Evolutionary conservation across 164 flowering plant genomes (phyloP), one percentile per base, ranked within the genome.

Genomic region (Berberis thunbergii): DNA sequence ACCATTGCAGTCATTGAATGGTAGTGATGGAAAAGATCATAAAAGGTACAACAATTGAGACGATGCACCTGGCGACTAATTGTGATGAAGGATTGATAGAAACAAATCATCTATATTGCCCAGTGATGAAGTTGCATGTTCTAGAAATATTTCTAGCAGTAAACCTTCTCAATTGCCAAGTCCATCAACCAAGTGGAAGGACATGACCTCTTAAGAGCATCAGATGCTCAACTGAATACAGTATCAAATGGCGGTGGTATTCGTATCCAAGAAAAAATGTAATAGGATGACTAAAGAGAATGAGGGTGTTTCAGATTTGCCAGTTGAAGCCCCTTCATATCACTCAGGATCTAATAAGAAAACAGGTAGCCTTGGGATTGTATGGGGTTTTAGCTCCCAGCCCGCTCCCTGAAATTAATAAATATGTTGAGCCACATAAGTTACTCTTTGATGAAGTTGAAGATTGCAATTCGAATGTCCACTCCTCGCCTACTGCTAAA

Each of bases 361-460:
- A 57, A 53, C 60, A 56, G 52, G 52, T 54, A 55, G 64, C 58
- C 67, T 12, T 66, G 57, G 63, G 49, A 26, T 26, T 26, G 67
- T 10, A 54, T 49, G 76, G 74, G 64, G 66, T 40, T 68, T 41
- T 54, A 12, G 61, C 53, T 7, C 44, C 68, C 10, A 72, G 64
- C 58, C 61, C 58, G 12, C 55, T 71, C 43, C 42, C 75, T 64
- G 73, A 72, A 39, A 45, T 41, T 70, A 26, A 56, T 13, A 68
- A 59, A 56, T 49, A 64, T 63, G 65, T 80, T 68, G 72, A 76
- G 64, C 86, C 86, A 13, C 78, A 79, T 71, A 77, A 74, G 57
- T 83, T 83, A 54, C 68, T 76, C 54, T 86, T 83, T 75, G 79
- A 76, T 69, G 74, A 77, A 43, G 52, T 60, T 49, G 87, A 72